Evolutionary conservation across 176 grass and related monocot species (phyloP).

Genomic region (Oryza punctata): DNA sequence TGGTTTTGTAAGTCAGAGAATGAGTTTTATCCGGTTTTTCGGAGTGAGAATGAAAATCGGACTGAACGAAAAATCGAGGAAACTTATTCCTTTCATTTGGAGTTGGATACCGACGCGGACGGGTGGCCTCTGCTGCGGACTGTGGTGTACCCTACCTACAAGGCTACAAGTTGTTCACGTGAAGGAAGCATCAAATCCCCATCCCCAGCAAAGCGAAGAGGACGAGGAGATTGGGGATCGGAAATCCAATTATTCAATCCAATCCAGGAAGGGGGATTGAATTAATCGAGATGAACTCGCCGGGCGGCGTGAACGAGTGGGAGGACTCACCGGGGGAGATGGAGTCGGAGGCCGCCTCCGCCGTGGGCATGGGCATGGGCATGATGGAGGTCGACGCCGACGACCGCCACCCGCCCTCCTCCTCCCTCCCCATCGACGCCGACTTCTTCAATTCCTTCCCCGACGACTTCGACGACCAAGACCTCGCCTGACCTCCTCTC

Average conservation of each 20-base stretch:
- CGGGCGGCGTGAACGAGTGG: constrained; percentile 26
- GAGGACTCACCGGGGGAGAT: constrained; percentile 46
- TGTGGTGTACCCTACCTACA: too few relatives aligned
- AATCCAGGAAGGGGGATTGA: not conserved
- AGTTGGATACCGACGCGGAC: too few relatives aligned
- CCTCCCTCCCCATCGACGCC: constrained; percentile 40
- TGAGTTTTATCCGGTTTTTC: too few relatives aligned
- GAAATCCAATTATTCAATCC: not conserved
- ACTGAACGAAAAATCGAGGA: too few relatives aligned
- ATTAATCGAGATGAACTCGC: constrained; percentile 6
- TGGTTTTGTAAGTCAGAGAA: too few relatives aligned
- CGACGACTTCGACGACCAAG: constrained; percentile 71
- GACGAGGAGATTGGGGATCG: too few relatives aligned
- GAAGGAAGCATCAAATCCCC: too few relatives aligned
- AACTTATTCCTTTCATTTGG: too few relatives aligned
- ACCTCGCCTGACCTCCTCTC: constrained; percentile 32
- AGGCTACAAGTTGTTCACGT: too few relatives aligned
- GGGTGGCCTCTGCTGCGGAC: too few relatives aligned
- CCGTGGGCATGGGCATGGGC: constrained; percentile 25
- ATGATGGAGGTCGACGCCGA: constrained; percentile 73
- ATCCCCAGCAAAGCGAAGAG: too few relatives aligned
- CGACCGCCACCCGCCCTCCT: not conserved
- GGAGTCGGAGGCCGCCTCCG: constrained; percentile 38
- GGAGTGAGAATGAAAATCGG: too few relatives aligned
- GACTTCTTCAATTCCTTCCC: constrained; percentile 73